A percentile compares a stretch with the other conserved stretches of the same genome.
These are phyloP conservation scores for Xylariaceae sp. DNA, from an alignment of 2,329 filamentous ascomycete species.

Conservation along the genomic window DNA sequence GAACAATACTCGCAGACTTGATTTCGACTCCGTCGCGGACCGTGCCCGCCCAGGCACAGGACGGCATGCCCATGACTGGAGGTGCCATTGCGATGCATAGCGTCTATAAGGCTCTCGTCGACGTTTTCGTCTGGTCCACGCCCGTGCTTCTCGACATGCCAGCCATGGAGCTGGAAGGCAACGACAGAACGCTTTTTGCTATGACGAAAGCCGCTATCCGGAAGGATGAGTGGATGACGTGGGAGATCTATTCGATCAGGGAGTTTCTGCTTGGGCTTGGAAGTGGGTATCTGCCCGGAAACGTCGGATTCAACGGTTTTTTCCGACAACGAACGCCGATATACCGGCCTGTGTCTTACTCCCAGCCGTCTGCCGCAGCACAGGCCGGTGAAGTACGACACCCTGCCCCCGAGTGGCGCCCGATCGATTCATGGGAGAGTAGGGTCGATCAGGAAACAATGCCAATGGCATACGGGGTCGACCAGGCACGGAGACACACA, in stretches of 20 bases:
- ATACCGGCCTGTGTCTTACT: conserved; percentile 23
- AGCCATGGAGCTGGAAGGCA: conserved; percentile 32
- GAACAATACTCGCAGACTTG: conserved; percentile 43
- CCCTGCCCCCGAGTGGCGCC: conserved; percentile 31
- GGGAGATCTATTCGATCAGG: conserved; percentile 37
- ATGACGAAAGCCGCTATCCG: conserved; percentile 38
- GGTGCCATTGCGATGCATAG: conserved; percentile 34
- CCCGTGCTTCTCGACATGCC: conserved; percentile 38
- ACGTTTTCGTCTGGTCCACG: conserved; percentile 36
- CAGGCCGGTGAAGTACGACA: conserved; percentile 28
- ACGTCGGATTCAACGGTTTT: conserved; percentile 33
- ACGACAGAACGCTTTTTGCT: conserved; percentile 37
- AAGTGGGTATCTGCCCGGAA: conserved; percentile 31
- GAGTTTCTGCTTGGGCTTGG: conserved; percentile 46
- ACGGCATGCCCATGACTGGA: conserved; percentile 16
- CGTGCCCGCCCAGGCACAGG: conserved; percentile 17
- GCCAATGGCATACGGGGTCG: conserved; percentile 18
- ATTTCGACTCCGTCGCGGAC: conserved; percentile 25
- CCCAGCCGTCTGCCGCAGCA: conserved; percentile 25
- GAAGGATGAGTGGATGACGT: conserved; percentile 38
- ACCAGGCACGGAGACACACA: conserved; percentile 36
- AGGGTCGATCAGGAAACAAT: conserved; percentile 19
- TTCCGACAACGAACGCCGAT: conserved; percentile 30
- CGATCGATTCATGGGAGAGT: conserved; percentile 32
- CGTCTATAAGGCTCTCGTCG: conserved; percentile 45